Conservation (phyloP, 2,329 filamentous ascomycete species). For the Fusarium sp. region DNA sequence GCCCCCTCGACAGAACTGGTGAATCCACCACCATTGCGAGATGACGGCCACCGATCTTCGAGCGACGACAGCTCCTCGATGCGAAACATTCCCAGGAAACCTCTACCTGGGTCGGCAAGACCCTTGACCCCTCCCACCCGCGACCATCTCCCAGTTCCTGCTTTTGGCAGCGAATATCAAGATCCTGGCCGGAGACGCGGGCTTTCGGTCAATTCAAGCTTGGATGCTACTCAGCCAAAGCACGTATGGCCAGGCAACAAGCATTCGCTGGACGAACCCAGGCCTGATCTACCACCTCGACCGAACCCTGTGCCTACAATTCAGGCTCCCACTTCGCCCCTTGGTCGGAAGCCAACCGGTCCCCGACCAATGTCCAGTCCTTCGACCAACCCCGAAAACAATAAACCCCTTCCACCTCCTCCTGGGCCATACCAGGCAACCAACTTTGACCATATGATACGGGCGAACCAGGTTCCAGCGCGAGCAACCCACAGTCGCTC, state of each 20-base stretch:
- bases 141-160: conserved; percentile 33
- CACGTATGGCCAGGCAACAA: conserved; percentile 24
- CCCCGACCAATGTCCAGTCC: conserved; percentile 35
- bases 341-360: conserved; percentile 47
- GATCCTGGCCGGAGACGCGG: conserved; percentile 29
- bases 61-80: conserved; percentile 58
- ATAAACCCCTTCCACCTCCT: conserved; percentile 25
- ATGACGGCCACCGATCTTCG: conserved; percentile 52
- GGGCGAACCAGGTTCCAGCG: conserved; percentile 6
- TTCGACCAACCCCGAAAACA: neutral
- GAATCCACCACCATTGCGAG: conserved; percentile 40
- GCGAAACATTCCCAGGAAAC: conserved; percentile 65
- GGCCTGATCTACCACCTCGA: conserved; percentile 23
- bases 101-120: conserved; percentile 54
- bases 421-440: conserved; percentile 11
- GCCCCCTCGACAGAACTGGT: conserved; percentile 64
- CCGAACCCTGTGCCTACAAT: conserved; percentile 21
- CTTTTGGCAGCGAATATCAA: conserved; percentile 19
- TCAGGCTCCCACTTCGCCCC: conserved; percentile 28
- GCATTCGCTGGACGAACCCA: conserved; percentile 15
- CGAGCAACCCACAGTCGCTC: conserved; percentile 40
- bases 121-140: conserved; percentile 43
- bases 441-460: conserved; percentile 28
- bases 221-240: conserved; percentile 16
- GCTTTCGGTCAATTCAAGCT: conserved; percentile 35